Base-by-base conservation (phyloP, 1,139 yeast genomes). In the Wickerhamiella pararugosa region DNA sequence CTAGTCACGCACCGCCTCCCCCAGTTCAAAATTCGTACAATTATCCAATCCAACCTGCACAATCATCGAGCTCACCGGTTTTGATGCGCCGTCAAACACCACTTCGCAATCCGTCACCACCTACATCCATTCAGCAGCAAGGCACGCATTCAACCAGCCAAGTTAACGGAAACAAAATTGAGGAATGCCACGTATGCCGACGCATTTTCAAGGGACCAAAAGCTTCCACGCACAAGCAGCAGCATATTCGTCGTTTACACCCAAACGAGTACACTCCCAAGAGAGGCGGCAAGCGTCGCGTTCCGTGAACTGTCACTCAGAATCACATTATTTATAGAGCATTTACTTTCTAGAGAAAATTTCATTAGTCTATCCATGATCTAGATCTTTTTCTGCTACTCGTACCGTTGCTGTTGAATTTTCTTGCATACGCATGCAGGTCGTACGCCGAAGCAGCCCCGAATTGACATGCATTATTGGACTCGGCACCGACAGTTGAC, bases 151-250 rank as follows among this genome's bases (percentile, higher is more conserved):
- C 36, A 7, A 38, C 41, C 10, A 15, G 28, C 10, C 32, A 38
- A 25, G 41, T 15, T 15, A 15, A 38, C 9, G 36, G 41, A 29
- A 28, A 45, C 51, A 56, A 60, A 37, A 49, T 59, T 25, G 68
- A 64, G 47, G 62, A 55, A 34, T 64, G 69, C 47, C 66, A 62
- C 38, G 58, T 64, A 35, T 66, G 71, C 49, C 63, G 63, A 7
- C 59, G 71, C 34, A 55, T 56, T 29, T 66, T 66, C 56, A 62
- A 60, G 50, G 71, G 71, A 15, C 70, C 70, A 26, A 65, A 63
- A 53, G 65, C 70, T 3, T 56, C 67, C 3, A 66, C 70, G 1
- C 71, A 66, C 51, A 64, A 61, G 47, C 71, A 66, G 50, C 71
- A 66, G 54, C 71, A 66, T 45, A 65, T 66, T 40, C 58, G 68